Evolutionary conservation across 768 basidiomycete species (phyloP).

Genomic region (Xerocomus brunneocitrinus): DNA sequence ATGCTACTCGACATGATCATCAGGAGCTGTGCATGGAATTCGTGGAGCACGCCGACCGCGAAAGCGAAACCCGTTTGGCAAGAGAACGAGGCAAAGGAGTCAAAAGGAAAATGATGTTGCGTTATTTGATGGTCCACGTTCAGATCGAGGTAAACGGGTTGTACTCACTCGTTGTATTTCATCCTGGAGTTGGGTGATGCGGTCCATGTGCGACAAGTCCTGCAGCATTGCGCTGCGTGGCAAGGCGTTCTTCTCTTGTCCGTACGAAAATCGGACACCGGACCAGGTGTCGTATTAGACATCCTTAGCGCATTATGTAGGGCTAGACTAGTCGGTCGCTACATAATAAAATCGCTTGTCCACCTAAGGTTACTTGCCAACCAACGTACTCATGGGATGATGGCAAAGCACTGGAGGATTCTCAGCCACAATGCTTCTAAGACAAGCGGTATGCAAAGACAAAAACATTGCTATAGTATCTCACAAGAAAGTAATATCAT

Average conservation of each 20-base stretch:
- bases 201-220: conserved; percentile 92
- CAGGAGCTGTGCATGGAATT: conserved; percentile 53
- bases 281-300: no score
- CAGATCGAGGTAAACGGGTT: not conserved
- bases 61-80: not conserved
- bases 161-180: conserved; percentile 75
- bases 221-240: conserved; percentile 77
- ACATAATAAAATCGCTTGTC: no score
- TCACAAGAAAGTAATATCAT: not conserved
- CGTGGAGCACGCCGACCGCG: not conserved
- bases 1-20: conserved; percentile 84
- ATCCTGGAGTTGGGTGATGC: conserved; percentile 93
- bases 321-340: no score
- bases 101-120: not conserved
- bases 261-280: conserved; percentile 11
- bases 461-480: not conserved
- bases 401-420: not conserved
- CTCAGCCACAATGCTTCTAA: not conserved
- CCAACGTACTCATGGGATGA: conserved; percentile 2
- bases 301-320: no score
- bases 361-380: conserved; percentile 2
- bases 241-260: conserved; percentile 6
- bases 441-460: no score
- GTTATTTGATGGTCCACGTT: not conserved
- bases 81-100: not conserved